Percentiles rank a stretch among this genome's conserved stretches.
These are phyloP conservation scores for Debaryomyces fabryi DNA, from an alignment of 1,139 yeast genomes.

Conservation along the genomic window DNA sequence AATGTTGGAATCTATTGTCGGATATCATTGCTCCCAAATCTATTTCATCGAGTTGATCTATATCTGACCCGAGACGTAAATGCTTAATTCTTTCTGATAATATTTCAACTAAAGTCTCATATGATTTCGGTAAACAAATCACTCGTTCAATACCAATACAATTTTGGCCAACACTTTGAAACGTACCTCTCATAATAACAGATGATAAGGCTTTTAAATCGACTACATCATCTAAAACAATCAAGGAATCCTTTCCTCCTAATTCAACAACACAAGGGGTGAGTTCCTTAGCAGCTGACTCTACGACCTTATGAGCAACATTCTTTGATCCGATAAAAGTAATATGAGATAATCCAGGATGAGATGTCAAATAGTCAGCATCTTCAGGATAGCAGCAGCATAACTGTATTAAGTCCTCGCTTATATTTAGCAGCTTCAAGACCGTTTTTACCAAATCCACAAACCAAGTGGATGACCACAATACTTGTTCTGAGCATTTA, in stretches of 20 bases:
- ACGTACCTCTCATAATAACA: slow-evolving; percentile 87
- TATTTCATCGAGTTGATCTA: slow-evolving; percentile 84
- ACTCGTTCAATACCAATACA: slow-evolving; percentile 97
- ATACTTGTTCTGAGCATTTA: slow-evolving; percentile 93
- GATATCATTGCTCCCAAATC: slow-evolving; percentile 97
- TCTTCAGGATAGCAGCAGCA: slow-evolving; percentile 80
- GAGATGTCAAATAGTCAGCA: slow-evolving; percentile 83
- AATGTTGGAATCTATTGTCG: slow-evolving; percentile 64
- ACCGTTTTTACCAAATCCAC: slow-evolving; percentile 69
- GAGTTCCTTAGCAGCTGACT: slow-evolving; percentile 76
- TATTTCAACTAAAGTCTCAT: slow-evolving; percentile 60
- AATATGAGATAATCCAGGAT: slow-evolving; percentile 79
- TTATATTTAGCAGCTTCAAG: slow-evolving; percentile 69
- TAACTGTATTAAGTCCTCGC: slow-evolving; percentile 82
- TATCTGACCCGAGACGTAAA: slow-evolving; percentile 83
- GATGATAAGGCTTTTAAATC: slow-evolving; percentile 67
- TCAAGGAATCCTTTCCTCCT: slow-evolving; percentile 93
- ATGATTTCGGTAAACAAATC: slow-evolving; percentile 69
- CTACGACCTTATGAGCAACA: slow-evolving; percentile 85
- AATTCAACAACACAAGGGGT: slow-evolving; percentile 94
- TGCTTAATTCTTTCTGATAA: slow-evolving; percentile 59
- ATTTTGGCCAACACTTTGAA: slow-evolving; percentile 96
- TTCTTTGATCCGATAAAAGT: slow-evolving; percentile 96
- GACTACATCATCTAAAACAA: slow-evolving; percentile 75
- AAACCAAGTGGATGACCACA: slow-evolving; percentile 89